Conservation (phyloP, 2,329 filamentous ascomycete genomes). For the Teratosphaeria nubilosa region DNA sequence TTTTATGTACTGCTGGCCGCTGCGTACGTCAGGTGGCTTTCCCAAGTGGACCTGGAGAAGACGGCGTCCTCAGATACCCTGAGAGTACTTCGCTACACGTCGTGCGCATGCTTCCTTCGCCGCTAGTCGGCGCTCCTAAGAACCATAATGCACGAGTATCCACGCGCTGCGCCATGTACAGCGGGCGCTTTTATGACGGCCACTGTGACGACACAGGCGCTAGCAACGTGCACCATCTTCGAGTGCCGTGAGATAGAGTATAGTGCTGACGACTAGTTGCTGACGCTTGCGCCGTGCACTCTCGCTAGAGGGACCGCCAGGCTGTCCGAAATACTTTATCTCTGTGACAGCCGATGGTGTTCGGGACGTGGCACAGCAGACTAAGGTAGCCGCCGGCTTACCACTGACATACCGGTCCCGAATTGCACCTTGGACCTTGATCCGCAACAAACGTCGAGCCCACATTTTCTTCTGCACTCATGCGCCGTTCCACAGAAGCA, state of each 20-base stretch:
- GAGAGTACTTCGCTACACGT: neutral
- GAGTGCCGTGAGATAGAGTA: constrained; percentile 5
- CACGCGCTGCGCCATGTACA: neutral
- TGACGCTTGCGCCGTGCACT: neutral
- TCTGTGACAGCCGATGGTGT: neutral
- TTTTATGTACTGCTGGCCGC: neutral
- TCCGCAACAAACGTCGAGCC: no score
- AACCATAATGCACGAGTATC: neutral
- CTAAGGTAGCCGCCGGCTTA: neutral
- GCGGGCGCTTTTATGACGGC: neutral
- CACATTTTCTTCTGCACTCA: no score
- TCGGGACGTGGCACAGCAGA: neutral
- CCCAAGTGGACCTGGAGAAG: neutral
- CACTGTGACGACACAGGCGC: neutral
- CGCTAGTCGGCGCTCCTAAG: neutral
- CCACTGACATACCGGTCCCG: neutral
- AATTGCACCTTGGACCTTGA: neutral
- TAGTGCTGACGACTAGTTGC: neutral
- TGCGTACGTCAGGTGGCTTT: neutral
- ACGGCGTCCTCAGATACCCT: neutral
- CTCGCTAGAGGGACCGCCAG: neutral
- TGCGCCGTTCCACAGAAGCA: no score
- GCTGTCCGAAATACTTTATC: neutral
- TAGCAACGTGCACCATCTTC: constrained; percentile 1
- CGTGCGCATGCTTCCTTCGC: neutral